Evolutionary conservation across 495 filamentous ascomycete genomes (phyloP), one percentile per base, ranked within the genome.

Genomic region (Xylaria telfairii): DNA sequence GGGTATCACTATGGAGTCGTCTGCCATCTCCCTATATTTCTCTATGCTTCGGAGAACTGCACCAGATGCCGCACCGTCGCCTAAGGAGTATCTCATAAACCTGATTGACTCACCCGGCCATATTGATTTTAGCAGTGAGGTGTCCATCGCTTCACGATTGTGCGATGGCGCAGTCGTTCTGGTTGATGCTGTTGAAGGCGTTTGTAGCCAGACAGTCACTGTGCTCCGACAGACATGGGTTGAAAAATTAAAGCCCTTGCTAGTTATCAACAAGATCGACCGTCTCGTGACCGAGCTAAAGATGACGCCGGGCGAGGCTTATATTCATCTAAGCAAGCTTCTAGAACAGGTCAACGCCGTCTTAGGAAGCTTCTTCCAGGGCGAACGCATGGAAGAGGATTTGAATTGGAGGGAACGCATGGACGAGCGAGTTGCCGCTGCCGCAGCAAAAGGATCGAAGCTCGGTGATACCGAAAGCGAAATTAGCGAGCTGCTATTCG

Each of bases 1-100:
- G 54, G 96, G 96, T 41, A 99, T 99, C 75, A 99, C 96, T 13
- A 99, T 99, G 96, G 96, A 99, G 80, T 98, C 96, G 0, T 98
- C 95, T 19, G 96, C 96, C 66, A 99, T 99, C 70, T 98, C 96
- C 4, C 83, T 99, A 60, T 96, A 92, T 84, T 98, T 99, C 82
- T 95, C 94, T 32, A 93, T 99, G 86, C 83, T 95, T 60, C 78
- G 87, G 72, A 87, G 92, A 65, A 79, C 89, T 47, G 81, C 87
- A 12, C 89, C 91, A 15, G 92, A 96, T 6, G 88, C 89, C 12
- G 74, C 85, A 28, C 93, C 93, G 1, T 85, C 88, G 65, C 84
- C 90, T 17, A 92, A 93, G 75, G 95, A 98, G 77, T 98, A 97
- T 78, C 87, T 99, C 57, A 93, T 99, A 80, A 99, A 99, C 80